phyloP scores from a whole-genome alignment of 352 stramenopile genomes.

The Globisporangium takayamanum region DNA sequence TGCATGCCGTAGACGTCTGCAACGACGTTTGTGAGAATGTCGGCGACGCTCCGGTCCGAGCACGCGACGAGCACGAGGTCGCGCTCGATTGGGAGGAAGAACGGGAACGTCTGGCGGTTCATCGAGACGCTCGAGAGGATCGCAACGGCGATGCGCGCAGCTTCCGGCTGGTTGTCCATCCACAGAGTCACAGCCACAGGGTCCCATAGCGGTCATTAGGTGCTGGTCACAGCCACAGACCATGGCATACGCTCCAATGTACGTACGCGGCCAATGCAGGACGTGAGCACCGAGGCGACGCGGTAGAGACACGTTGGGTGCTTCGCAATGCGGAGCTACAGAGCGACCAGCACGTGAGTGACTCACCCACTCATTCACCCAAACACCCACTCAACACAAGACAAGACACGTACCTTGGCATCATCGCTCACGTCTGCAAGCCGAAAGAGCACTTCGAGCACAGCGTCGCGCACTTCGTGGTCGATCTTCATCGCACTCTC shows the following conservation, averaged over 20 bases:
- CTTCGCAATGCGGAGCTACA: slow-evolving; percentile 51
- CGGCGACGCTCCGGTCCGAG: slow-evolving; percentile 67
- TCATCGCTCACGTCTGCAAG: slow-evolving; percentile 55
- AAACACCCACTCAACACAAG: neutral
- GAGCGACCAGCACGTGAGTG: neutral
- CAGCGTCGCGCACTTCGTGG: slow-evolving; percentile 70
- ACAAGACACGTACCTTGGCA: slow-evolving; percentile 29
- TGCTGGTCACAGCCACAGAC: neutral
- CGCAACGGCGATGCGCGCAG: slow-evolving; percentile 62
- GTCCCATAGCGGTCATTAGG: neutral
- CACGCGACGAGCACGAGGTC: slow-evolving; percentile 67
- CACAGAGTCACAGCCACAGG: slow-evolving; percentile 7
- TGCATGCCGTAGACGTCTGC: slow-evolving; percentile 82
- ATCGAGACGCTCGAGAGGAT: slow-evolving; percentile 73
- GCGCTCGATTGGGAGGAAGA: slow-evolving; percentile 75
- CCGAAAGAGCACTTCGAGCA: slow-evolving; percentile 67
- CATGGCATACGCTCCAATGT: neutral
- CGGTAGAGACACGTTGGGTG: slow-evolving; percentile 60
- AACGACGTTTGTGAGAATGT: slow-evolving; percentile 78
- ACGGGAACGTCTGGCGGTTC: slow-evolving; percentile 66
- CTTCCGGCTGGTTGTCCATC: slow-evolving; percentile 43
- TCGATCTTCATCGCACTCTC: slow-evolving; percentile 57
- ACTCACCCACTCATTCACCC: neutral
- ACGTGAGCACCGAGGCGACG: slow-evolving; percentile 46
- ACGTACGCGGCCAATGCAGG: slow-evolving; percentile 66